Conservation (phyloP, 306 rosid species). For the Lathyrus tuberosus region DNA sequence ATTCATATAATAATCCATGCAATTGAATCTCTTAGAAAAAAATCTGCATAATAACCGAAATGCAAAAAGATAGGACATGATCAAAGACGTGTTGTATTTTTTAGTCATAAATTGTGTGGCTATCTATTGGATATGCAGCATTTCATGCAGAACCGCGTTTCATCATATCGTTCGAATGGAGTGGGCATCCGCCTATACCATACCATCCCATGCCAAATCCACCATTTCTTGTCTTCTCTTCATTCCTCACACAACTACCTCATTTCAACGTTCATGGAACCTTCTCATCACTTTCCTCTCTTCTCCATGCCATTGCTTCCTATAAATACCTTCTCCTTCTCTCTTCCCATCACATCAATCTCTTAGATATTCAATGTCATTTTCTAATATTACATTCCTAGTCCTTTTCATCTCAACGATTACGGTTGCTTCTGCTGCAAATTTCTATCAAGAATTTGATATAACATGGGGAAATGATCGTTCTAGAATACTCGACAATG, state of each 20-base stretch:
- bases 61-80: neutral
- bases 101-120: neutral
- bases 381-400: neutral
- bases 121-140: neutral
- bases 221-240: neutral
- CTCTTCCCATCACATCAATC: neutral
- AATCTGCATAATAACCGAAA: too few species aligned
- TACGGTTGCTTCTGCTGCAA: neutral
- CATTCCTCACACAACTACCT: neutral
- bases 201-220: too few species aligned
- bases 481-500: constrained; percentile 4
- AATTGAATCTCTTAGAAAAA: too few species aligned
- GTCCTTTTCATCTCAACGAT: neutral
- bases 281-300: neutral
- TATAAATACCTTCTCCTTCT: neutral
- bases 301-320: neutral
- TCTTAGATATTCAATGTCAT: neutral
- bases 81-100: neutral
- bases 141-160: neutral
- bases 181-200: too few species aligned
- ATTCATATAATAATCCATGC: too few species aligned
- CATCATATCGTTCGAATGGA: neutral
- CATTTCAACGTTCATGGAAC: neutral
- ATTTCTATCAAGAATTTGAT: neutral
- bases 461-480: constrained; percentile 8